These are phyloP conservation scores for Diospyros kaki DNA, from an alignment of 148 eudicot species.

Conservation along the genomic window DNA sequence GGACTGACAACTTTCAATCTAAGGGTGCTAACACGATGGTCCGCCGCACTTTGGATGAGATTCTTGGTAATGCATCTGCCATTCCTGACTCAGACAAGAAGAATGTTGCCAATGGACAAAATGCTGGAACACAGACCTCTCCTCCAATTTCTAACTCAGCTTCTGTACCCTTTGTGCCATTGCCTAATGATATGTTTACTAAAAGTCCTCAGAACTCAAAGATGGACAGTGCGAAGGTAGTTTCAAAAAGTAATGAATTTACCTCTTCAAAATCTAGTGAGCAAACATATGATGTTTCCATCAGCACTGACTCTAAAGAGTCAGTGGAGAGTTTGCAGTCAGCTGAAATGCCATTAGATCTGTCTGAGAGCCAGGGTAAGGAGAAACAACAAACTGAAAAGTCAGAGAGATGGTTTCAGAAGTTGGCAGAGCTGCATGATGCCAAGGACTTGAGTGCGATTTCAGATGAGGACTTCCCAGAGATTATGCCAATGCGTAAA, in stretches of 20 bases:
- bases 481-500: conserved; percentile 73
- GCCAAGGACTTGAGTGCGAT: conserved; percentile 30
- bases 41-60: conserved; percentile 28
- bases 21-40: conserved; percentile 16
- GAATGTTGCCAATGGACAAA: conserved; percentile 6
- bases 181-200: conserved; percentile 31
- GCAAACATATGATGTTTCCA: conserved; percentile 5
- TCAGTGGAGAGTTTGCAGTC: conserved; percentile 5
- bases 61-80: conserved; percentile 21
- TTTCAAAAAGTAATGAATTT: conserved; percentile 5
- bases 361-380: conserved; percentile 14
- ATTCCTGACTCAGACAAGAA: conserved; percentile 13
- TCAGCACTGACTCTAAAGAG: conserved; percentile 1
- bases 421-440: conserved; percentile 46
- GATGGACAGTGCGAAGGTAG: conserved; percentile 5
- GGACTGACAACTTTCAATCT: conserved; percentile 11
- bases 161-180: conserved; percentile 32
- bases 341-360: conserved; percentile 16
- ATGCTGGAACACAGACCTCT: background rate
- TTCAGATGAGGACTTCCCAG: conserved; percentile 62
- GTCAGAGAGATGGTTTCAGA: conserved; percentile 52
- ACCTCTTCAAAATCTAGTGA: conserved; percentile 8
- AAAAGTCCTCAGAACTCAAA: conserved; percentile 14
- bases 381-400: conserved; percentile 33
- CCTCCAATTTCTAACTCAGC: conserved; percentile 13